Evolutionary conservation across 305 asterid genomes (phyloP), one percentile per base, ranked within the genome.

Genomic region (Fraxinus sp.): DNA sequence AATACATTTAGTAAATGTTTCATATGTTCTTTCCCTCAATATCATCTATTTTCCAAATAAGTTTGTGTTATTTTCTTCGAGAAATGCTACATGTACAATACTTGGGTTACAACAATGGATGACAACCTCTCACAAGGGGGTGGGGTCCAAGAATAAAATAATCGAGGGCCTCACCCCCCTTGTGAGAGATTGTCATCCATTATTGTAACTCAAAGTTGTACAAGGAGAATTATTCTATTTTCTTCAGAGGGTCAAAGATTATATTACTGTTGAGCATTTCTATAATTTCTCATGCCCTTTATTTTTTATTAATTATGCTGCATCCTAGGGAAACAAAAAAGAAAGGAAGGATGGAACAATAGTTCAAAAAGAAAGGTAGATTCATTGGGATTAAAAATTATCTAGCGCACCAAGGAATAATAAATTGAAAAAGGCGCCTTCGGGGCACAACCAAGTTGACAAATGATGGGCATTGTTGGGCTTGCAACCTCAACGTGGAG

Each of bases 331-430:
- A 39, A 6, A 36, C 1, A 36, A 6, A 36, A 32, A 32, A 32
- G 49, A 14, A 46, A 13, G 18, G 7, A 46, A 3, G 20, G 59
- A 14, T 14, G 66, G 26, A 55, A 55, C 66, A n/a, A 55, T 55
- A 5, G 20, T n/a, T 22, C 71, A 35, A 68, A 30, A 79, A 59
- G 30, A 82, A 77, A 82, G 81, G 81, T 70, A 26, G 9, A 13
- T 13, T 22, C 74, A 18, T 26, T 70, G 81, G 81, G 77, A 55
- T 86, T 77, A 78, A 57, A 84, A 77, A 86, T 86, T 86, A 84
- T 80, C 64, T 86, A 86, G 84, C 88, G 74, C 83, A 85, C 71
- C 18, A 16, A 18, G 82, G 83, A 86, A 80, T 80, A 83, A 41
- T 77, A 80, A 76, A 72, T 76, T 46, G 7, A 44, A 70, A 28